phyloP scores from a whole-genome alignment of 371 early-diverging fungal species.

The Chytridium lagenaria region DNA sequence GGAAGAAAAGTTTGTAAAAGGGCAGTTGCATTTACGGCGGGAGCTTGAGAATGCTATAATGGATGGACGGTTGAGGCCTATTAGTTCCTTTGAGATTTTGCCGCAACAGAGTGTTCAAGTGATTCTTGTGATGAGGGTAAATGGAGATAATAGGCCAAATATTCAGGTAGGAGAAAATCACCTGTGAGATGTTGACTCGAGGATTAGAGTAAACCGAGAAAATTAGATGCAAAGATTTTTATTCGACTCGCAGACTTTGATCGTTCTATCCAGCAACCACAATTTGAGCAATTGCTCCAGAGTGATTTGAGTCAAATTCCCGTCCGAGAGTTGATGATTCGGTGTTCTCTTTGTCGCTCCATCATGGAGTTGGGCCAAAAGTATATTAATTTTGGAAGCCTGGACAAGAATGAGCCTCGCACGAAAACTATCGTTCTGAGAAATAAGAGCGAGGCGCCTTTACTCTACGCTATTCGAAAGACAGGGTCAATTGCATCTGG shows the following conservation, averaged over 20 bases:
- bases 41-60: constrained; percentile 78
- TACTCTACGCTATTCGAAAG: constrained; percentile 91
- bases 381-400: constrained; percentile 93
- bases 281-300: constrained; percentile 73
- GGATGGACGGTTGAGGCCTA: constrained; percentile 72
- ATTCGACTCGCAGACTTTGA: constrained; percentile 82
- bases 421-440: constrained; percentile 89
- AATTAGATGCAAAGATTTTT: constrained; percentile 81
- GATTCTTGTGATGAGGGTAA: constrained; percentile 79
- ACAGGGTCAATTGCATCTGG: constrained; percentile 96
- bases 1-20: constrained; percentile 85
- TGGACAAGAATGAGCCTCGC: constrained; percentile 87
- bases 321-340: constrained; percentile 90
- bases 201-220: constrained; percentile 77
- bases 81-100: constrained; percentile 69
- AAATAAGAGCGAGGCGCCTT: constrained; percentile 88
- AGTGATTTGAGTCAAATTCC: constrained; percentile 72
- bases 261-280: constrained; percentile 68
- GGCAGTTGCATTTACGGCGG: constrained; percentile 71
- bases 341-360: constrained; percentile 82
- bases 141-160: constrained; percentile 32
- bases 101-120: constrained; percentile 73
- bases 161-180: constrained; percentile 46
- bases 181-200: background rate
- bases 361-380: constrained; percentile 94